Base-by-base conservation (phyloP, 169 alveolate species). In the Fabrea salina region DNA sequence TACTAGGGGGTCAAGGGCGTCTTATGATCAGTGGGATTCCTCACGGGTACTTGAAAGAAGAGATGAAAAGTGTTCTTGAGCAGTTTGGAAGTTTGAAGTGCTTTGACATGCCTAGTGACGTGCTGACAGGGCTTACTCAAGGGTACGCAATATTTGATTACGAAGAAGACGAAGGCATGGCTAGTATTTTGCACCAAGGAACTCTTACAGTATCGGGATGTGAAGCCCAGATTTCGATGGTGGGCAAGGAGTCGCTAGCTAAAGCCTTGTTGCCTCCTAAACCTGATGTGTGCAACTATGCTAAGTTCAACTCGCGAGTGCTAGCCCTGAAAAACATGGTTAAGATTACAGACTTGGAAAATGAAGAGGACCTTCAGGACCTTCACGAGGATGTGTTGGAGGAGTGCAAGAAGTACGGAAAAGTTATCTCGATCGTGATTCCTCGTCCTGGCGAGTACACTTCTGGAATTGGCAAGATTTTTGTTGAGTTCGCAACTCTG, bases 381-480 rank as follows among this genome's bases (percentile, higher is more conserved):
- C 50, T 86, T 13, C 75, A 82, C 8, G 86, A 87, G 49, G 96
- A 91, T 83, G 61, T 91, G 30, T 75, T 83, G 50, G 89, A 88
- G 75, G 88, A 86, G 68, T 83, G 89, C 37, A 78, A 57, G 11
- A 67, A 43, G 13, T 85, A 74, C 67, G 96, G 94, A 7, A 85
- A 84, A 30, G 91, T 91, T 5, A 70, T 80, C 25, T 74, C 82
- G 57, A 75, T 91, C 5, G 87, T 80, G 70, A 89, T 91, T 32
- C 96, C 96, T 16, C 76, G 90, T 61, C 95, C 93, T 4, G 56
- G 51, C 16, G 54, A 71, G 44, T 51, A 61, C 25, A 61, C 74
- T 11, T 76, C 58, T 8, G 91, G 87, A 25, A 87, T 88, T 35
- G 96, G 96, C 40, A 88, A 82, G 71, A 89, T 86, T 8, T 91